Conservation (phyloP, 805 yeast species). For the Lipomyces orientalis region DNA sequence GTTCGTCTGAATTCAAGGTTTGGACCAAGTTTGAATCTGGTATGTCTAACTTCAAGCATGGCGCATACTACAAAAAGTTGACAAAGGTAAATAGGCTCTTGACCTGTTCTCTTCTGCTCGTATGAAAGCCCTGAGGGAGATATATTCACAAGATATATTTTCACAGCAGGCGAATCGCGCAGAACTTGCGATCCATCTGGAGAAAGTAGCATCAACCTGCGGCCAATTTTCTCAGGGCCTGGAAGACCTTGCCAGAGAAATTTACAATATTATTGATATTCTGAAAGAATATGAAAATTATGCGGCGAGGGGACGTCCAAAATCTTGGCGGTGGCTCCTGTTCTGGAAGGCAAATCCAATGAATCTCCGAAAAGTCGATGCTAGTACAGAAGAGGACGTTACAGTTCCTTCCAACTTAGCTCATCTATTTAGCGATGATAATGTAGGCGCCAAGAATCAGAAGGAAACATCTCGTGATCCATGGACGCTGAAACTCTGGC, state of each 20-base stretch:
- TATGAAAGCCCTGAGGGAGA: conserved; percentile 57
- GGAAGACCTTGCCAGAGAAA: conserved; percentile 65
- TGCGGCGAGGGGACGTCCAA: conserved; percentile 20
- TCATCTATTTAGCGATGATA: conserved; percentile 29
- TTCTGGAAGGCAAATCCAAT: conserved; percentile 52
- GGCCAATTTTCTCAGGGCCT: conserved; percentile 76
- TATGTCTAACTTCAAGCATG: conserved; percentile 2
- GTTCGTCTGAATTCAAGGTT: conserved; percentile 54
- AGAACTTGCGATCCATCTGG: conserved; percentile 60
- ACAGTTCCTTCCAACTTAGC: conserved; percentile 32
- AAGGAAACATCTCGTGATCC: conserved; percentile 8
- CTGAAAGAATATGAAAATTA: conserved; percentile 50
- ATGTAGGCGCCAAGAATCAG: conserved; percentile 22
- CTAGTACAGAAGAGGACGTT: conserved; percentile 20
- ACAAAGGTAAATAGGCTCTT: conserved; percentile 48
- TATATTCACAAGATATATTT: conserved; percentile 64
- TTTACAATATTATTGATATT: conserved; percentile 45
- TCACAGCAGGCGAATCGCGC: conserved; percentile 46
- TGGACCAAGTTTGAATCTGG: conserved; percentile 28
- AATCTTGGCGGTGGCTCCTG: conserved; percentile 60
- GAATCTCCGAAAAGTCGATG: not conserved
- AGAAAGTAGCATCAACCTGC: conserved; percentile 83
- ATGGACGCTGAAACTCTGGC: conserved; percentile 46
- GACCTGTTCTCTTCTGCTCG: conserved; percentile 64
- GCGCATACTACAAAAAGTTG: not conserved